phyloP scores from a whole-genome alignment of 2,329 filamentous ascomycete species.

The Penicillium sp. region DNA sequence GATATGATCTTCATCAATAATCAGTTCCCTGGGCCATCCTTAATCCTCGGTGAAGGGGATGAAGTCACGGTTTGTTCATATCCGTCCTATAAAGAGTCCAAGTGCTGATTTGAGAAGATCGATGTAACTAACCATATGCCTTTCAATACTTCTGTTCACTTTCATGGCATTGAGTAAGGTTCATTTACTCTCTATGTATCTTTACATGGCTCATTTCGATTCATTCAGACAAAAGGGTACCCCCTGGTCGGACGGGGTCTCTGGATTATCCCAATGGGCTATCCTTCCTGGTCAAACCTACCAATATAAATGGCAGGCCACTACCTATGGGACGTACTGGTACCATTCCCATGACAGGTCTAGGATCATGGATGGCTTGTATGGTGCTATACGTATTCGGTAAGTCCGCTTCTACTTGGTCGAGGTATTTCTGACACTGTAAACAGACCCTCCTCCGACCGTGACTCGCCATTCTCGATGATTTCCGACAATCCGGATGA shows the following conservation, averaged over 20 bases:
- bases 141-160: constrained; percentile 16
- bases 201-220: background rate
- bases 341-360: background rate
- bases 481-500: background rate
- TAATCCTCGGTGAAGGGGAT: constrained; percentile 14
- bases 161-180: constrained; percentile 17
- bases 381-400: background rate
- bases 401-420: background rate
- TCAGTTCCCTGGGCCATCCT: constrained; percentile 10
- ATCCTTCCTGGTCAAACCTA: background rate
- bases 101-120: background rate
- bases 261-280: background rate
- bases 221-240: background rate
- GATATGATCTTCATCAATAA: constrained; percentile 22
- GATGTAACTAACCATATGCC: constrained; percentile 14
- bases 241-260: background rate
- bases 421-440: background rate
- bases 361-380: background rate
- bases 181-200: too few species aligned
- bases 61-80: constrained; percentile 5
- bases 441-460: background rate
- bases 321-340: background rate
- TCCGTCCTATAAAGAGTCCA: background rate
- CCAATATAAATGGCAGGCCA: background rate
- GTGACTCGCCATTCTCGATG: background rate